Conservation (phyloP, 805 yeast species). For the Zygoascus biomembranicola region DNA sequence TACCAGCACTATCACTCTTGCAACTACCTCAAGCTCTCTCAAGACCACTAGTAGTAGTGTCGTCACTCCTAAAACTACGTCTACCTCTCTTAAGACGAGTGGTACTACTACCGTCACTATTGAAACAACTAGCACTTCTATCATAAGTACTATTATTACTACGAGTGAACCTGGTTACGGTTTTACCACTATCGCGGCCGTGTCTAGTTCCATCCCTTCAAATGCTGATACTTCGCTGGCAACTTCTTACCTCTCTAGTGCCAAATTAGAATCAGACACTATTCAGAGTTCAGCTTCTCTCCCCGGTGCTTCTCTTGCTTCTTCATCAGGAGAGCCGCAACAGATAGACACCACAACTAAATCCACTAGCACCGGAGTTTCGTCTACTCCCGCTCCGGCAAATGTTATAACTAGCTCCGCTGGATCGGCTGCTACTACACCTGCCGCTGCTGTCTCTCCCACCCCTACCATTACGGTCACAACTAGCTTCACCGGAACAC, state of each 20-base stretch:
- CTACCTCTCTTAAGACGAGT: neutral
- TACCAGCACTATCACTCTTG: neutral
- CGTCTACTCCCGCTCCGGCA: slow-evolving; percentile 2
- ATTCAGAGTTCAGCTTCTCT: too few relatives aligned
- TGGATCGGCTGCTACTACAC: neutral
- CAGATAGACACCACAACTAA: neutral
- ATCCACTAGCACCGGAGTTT: neutral
- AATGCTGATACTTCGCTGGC: too few relatives aligned
- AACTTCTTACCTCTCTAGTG: too few relatives aligned
- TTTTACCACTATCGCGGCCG: too few relatives aligned
- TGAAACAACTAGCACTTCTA: neutral
- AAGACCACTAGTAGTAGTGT: neutral
- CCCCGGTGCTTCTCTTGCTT: too few relatives aligned
- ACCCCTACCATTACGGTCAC: neutral
- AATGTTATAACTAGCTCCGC: neutral
- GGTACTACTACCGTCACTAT: neutral
- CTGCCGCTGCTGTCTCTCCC: slow-evolving; percentile 1
- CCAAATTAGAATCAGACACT: too few relatives aligned
- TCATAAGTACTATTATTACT: neutral
- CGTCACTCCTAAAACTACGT: neutral
- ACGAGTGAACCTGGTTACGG: neutral
- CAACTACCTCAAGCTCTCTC: neutral
- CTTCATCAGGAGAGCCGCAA: too few relatives aligned
- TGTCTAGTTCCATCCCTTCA: too few relatives aligned
- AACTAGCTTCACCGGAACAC: neutral